Conservation (phyloP, 2,329 filamentous ascomycete genomes). For the Aspergillaceae sp. region DNA sequence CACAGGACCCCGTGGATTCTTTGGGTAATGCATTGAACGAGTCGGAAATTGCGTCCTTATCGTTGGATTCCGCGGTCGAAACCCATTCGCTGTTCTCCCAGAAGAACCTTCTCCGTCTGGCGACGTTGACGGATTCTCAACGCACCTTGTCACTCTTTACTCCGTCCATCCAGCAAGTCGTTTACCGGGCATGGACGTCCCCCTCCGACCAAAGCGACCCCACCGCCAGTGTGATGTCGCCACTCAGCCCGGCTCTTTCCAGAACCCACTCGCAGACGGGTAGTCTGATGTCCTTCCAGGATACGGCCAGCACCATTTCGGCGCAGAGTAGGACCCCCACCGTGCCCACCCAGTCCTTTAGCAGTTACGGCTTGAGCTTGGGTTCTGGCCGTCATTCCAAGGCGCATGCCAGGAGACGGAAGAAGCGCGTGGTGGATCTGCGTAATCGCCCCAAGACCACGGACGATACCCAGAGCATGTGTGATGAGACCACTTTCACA, state of each 20-base stretch:
- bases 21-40: slow-evolving; percentile 69
- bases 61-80: slow-evolving; percentile 70
- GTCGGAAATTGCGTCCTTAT: slow-evolving; percentile 65
- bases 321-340: slow-evolving; percentile 50
- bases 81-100: slow-evolving; percentile 88
- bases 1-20: slow-evolving; percentile 72
- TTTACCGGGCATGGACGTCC: slow-evolving; percentile 88
- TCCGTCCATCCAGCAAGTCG: slow-evolving; percentile 77
- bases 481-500: slow-evolving; percentile 34
- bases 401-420: slow-evolving; percentile 35
- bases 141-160: slow-evolving; percentile 86
- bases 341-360: slow-evolving; percentile 26
- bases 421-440: slow-evolving; percentile 43
- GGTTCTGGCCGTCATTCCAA: slow-evolving; percentile 37
- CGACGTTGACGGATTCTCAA: slow-evolving; percentile 76
- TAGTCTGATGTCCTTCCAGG: slow-evolving; percentile 65
- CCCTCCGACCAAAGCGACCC: slow-evolving; percentile 60
- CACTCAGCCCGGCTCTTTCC: slow-evolving; percentile 44
- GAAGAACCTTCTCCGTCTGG: slow-evolving; percentile 80
- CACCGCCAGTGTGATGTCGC: slow-evolving; percentile 32
- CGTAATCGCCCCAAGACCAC: slow-evolving; percentile 31
- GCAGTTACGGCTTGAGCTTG: slow-evolving; percentile 32
- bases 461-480: slow-evolving; percentile 31
- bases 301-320: slow-evolving; percentile 59
- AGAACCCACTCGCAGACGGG: slow-evolving; percentile 57